phyloP scores from a whole-genome alignment of 2,329 filamentous ascomycete genomes.

The Colletotrichum limetticola region DNA sequence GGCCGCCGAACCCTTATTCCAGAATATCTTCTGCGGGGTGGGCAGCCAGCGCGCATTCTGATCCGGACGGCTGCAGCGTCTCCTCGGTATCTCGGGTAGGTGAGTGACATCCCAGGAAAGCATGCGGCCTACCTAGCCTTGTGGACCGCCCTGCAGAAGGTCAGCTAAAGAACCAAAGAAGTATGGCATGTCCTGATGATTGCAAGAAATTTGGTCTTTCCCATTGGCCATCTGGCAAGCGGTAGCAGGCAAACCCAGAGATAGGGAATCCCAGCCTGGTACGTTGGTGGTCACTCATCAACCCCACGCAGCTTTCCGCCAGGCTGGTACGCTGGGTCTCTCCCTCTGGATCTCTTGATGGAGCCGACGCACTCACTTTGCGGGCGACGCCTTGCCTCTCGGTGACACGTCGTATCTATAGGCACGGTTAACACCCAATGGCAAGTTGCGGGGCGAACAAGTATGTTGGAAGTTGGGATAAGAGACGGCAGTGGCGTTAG shows the following conservation, averaged over 20 bases:
- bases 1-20: not conserved
- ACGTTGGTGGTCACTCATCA: not conserved
- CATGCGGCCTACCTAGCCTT: slow-evolving; percentile 27
- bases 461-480: not conserved
- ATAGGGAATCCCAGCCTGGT: not conserved
- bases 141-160: slow-evolving; percentile 2
- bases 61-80: slow-evolving; percentile 1
- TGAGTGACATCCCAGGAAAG: slow-evolving; percentile 15
- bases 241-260: not conserved
- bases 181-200: not conserved
- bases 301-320: not conserved
- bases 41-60: not conserved
- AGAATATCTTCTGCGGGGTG: not conserved
- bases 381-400: slow-evolving; percentile 9
- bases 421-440: not conserved
- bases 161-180: not conserved
- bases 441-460: not conserved
- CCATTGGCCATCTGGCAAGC: not conserved
- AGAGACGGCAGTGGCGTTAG: not conserved
- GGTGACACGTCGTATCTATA: not conserved
- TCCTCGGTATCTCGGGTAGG: not conserved
- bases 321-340: not conserved
- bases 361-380: slow-evolving; percentile 4
- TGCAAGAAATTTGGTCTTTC: not conserved
- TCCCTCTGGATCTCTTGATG: not conserved